Percentiles rank a stretch among this genome's conserved stretches.
phyloP scores from a whole-genome alignment of 108 stramenopile species.

The Discostella pseudostelligera region DNA sequence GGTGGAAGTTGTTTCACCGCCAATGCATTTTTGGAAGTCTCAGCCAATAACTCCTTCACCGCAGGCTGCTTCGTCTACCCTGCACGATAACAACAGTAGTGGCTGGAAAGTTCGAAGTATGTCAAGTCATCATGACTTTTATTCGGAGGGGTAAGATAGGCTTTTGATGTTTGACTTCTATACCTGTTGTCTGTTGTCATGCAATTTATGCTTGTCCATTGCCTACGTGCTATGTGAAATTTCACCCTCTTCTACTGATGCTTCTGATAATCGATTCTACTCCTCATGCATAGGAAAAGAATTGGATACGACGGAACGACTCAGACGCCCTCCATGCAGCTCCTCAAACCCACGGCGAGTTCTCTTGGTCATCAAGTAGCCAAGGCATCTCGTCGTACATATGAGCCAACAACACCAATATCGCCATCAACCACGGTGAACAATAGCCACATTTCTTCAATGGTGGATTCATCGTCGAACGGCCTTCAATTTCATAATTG shows the following conservation, averaged over 20 bases:
- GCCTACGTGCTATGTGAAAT: neutral
- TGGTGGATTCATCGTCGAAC: neutral
- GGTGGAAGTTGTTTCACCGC: no score
- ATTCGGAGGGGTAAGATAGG: slow-evolving; percentile 8
- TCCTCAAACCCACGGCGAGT: slow-evolving; percentile 23
- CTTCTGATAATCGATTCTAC: no score
- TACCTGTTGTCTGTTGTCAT: no score
- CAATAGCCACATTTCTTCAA: neutral
- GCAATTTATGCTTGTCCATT: no score
- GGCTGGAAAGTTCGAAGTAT: no score
- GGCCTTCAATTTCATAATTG: neutral
- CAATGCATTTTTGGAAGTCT: no score
- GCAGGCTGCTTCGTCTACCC: no score
- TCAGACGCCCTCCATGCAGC: slow-evolving; percentile 20
- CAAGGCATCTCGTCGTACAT: slow-evolving; percentile 1
- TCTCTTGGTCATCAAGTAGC: slow-evolving; percentile 18
- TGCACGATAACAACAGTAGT: no score
- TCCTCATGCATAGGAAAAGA: slow-evolving; percentile 4
- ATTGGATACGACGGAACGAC: slow-evolving; percentile 20
- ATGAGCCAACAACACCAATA: neutral
- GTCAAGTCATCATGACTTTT: neutral
- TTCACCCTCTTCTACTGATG: no score
- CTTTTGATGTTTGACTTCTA: neutral
- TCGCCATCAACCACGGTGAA: neutral
- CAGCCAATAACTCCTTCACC: no score